Conservation (phyloP, 2,329 filamentous ascomycete species). For the Ceratocystis cacaofunesta region DNA sequence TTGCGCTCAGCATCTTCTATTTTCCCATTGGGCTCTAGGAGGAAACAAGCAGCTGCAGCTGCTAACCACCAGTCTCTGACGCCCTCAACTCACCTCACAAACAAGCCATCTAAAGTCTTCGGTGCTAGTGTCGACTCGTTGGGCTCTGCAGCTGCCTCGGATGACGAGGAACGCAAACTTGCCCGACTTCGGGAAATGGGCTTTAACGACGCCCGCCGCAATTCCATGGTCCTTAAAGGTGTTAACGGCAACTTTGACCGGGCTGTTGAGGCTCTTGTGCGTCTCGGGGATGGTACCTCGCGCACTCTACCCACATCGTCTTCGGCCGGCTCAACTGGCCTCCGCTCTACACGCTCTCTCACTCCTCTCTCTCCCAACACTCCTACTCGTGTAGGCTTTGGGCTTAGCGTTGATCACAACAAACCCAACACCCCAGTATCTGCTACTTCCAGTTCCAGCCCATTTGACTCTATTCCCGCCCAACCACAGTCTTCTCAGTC, state of each 20-base stretch:
- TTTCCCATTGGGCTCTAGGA: constrained; percentile 46
- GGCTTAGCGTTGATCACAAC: constrained; percentile 22
- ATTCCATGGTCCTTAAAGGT: constrained; percentile 65
- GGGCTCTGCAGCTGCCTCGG: constrained; percentile 27
- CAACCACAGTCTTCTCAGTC: constrained; percentile 50
- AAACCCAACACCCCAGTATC: constrained; percentile 26
- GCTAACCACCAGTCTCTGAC: constrained; percentile 19
- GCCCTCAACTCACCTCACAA: constrained; percentile 30
- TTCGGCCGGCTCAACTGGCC: constrained; percentile 9
- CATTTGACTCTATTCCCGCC: constrained; percentile 46
- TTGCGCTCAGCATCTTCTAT: constrained; percentile 51
- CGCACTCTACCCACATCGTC: constrained; percentile 21
- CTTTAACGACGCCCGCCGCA: constrained; percentile 69
- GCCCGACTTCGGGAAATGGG: constrained; percentile 75
- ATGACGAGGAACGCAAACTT: constrained; percentile 63
- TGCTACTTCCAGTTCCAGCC: constrained; percentile 42
- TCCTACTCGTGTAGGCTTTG: constrained; percentile 22
- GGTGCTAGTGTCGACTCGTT: constrained; percentile 45
- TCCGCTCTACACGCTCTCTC: constrained; percentile 37
- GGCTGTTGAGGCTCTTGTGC: constrained; percentile 69
- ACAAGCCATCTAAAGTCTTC: constrained; percentile 54
- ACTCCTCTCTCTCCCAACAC: constrained; percentile 36
- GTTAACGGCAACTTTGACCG: constrained; percentile 74
- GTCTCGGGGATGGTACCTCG: constrained; percentile 57
- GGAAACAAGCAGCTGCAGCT: constrained; percentile 33